These are phyloP conservation scores for Grosmannia penicillata DNA, from an alignment of 2,329 filamentous ascomycete species.

Conservation along the genomic window DNA sequence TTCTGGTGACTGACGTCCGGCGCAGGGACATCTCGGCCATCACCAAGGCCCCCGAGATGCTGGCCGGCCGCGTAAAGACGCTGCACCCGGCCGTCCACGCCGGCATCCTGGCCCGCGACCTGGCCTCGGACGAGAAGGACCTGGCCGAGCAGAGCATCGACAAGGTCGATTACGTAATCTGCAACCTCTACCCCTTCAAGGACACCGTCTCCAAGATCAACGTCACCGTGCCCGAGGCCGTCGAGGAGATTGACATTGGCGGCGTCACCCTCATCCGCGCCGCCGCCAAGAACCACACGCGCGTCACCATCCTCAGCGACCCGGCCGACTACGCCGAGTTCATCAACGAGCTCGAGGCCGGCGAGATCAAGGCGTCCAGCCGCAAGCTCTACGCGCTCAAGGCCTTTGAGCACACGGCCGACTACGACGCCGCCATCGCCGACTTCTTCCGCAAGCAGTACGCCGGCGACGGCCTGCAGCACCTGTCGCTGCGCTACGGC, in stretches of 20 bases:
- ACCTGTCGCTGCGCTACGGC: constrained; percentile 80
- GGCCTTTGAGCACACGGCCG: constrained; percentile 95
- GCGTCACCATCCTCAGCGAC: constrained; percentile 92
- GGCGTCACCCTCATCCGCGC: constrained; percentile 93
- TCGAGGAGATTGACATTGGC: constrained; percentile 98
- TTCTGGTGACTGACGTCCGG: not conserved
- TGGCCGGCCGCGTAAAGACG: constrained; percentile 66
- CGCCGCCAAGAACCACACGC: constrained; percentile 92
- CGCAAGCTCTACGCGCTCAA: constrained; percentile 87
- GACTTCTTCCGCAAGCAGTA: constrained; percentile 98
- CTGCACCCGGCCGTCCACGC: constrained; percentile 87
- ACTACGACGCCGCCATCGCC: constrained; percentile 89
- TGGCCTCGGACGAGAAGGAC: constrained; percentile 93
- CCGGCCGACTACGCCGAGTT: constrained; percentile 89
- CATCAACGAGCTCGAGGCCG: constrained; percentile 74
- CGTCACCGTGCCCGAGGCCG: constrained; percentile 89
- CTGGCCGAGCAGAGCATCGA: constrained; percentile 87
- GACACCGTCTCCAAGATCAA: constrained; percentile 95
- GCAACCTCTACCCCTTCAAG: constrained; percentile 99
- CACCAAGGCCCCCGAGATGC: constrained; percentile 93
- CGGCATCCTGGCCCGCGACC: constrained; percentile 83
- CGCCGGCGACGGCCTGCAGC: constrained; percentile 68
- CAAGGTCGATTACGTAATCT: constrained; percentile 92
- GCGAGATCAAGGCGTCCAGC: constrained; percentile 72
- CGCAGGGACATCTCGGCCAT: constrained; percentile 95